Base-by-base conservation (phyloP, 139 green algal species). In the Pedinophyceae sp. region DNA sequence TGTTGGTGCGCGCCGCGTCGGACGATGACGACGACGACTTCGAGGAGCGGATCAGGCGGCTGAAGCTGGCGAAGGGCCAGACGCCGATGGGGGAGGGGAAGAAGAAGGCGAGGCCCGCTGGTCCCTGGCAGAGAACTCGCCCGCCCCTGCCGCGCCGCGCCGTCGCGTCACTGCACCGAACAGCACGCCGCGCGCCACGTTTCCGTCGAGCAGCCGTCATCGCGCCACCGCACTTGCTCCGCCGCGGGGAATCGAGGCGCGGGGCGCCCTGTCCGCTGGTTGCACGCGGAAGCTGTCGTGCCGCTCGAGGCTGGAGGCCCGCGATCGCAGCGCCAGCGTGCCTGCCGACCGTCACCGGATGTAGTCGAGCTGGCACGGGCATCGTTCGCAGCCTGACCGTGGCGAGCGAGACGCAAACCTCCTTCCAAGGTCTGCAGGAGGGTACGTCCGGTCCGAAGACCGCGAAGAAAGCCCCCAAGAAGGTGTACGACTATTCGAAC, bases 51-150 rank as follows among this genome's bases (percentile, higher is more conserved):
- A 63, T 92, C 24, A 76, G 70, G 3, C 67, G 70, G 28, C 65
- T 92, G 30, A 71, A 76, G 20, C 63, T 59, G 23, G 74, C 66
- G 5, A 87, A 88, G 68, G 76, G 76, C 17, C 66, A 69, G 16
- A 83, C 76, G 3, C 65, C 69, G 20, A 62, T 73, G 28, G 65
- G 65, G n/a, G 54, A 78, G 52, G 49, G 49, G 58, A 68, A 62
- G 22, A 30, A 45, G 40, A 45, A 58, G 50, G 47, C 26, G 58
- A 58, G 52, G 57, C n/a, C n/a, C n/a, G n/a, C n/a, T n/a, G n/a
- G n/a, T n/a, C n/a, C n/a, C n/a, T n/a, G n/a, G n/a, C n/a, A n/a
- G n/a, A n/a, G n/a, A n/a, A n/a, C n/a, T n/a, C n/a, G n/a, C n/a
- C n/a, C n/a, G n/a, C n/a, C n/a, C n/a, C n/a, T n/a, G n/a, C n/a